Conservation (phyloP, 495 filamentous ascomycete genomes). For the Oidiodendron maius region DNA sequence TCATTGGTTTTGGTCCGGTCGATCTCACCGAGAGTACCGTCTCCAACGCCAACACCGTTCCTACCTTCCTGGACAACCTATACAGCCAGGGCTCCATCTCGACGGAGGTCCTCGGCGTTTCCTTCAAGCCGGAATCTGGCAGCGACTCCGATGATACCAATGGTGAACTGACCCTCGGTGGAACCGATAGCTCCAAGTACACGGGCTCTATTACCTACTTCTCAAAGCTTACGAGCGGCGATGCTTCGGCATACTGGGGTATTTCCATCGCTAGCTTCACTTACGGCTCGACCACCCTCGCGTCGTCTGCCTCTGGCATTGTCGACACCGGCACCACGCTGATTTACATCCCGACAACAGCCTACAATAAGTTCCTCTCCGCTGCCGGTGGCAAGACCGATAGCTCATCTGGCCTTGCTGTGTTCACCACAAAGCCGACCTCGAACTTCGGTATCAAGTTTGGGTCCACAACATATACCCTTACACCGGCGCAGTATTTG, state of each 20-base stretch:
- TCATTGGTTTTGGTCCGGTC: slow-evolving; percentile 25
- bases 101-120: slow-evolving; percentile 19
- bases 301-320: slow-evolving; percentile 10
- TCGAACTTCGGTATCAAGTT: slow-evolving; percentile 16
- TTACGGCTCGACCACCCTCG: slow-evolving; percentile 8
- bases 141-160: slow-evolving; percentile 14
- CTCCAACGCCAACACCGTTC: slow-evolving; percentile 6
- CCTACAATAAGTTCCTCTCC: slow-evolving; percentile 15
- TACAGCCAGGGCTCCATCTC: slow-evolving; percentile 16
- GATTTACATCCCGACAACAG: slow-evolving; percentile 11
- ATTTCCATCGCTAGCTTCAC: slow-evolving; percentile 15
- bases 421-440: slow-evolving; percentile 8
- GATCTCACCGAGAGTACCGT: slow-evolving; percentile 6
- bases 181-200: slow-evolving; percentile 23
- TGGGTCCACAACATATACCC: slow-evolving; percentile 13
- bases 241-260: slow-evolving; percentile 11
- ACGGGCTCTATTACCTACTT: slow-evolving; percentile 15
- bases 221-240: slow-evolving; percentile 10
- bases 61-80: slow-evolving; percentile 15
- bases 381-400: slow-evolving; percentile 11
- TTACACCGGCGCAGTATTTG: slow-evolving; percentile 12
- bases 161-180: slow-evolving; percentile 29
- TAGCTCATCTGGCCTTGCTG: slow-evolving; percentile 13
- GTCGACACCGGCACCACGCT: slow-evolving; percentile 14
- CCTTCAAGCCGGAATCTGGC: slow-evolving; percentile 14